These are phyloP conservation scores for Monosporozyma unispora DNA, from an alignment of 805 yeast genomes.

Conservation along the genomic window DNA sequence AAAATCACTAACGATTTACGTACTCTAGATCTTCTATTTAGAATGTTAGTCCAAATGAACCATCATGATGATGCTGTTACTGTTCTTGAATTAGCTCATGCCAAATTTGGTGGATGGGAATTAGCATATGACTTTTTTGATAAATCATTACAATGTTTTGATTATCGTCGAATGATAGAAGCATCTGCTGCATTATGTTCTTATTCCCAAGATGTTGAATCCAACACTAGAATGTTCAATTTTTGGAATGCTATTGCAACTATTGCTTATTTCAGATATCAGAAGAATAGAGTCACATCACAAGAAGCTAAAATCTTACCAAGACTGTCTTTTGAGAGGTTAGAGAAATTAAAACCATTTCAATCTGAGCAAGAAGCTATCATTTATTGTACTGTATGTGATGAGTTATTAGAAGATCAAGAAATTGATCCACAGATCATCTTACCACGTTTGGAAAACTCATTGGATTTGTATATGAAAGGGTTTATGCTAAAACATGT, in stretches of 20 bases:
- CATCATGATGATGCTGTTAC: slow-evolving; percentile 35
- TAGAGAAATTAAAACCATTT: slow-evolving; percentile 45
- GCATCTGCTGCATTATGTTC: slow-evolving; percentile 36
- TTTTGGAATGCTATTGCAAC: slow-evolving; percentile 49
- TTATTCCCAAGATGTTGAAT: slow-evolving; percentile 10
- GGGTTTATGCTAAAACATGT: slow-evolving; percentile 44
- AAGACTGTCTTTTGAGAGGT: slow-evolving; percentile 48
- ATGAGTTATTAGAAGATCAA: slow-evolving; percentile 21
- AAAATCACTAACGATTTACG: slow-evolving; percentile 39
- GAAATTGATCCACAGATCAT: slow-evolving; percentile 27
- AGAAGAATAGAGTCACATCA: slow-evolving; percentile 28
- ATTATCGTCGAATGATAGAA: slow-evolving; percentile 46
- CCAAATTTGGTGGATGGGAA: slow-evolving; percentile 44
- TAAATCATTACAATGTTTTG: slow-evolving; percentile 38
- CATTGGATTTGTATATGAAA: slow-evolving; percentile 54
- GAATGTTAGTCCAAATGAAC: slow-evolving; percentile 36
- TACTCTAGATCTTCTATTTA: slow-evolving; percentile 41
- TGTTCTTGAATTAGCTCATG: slow-evolving; percentile 49
- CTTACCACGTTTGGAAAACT: slow-evolving; percentile 24
- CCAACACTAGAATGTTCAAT: slow-evolving; percentile 28
- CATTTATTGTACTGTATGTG: slow-evolving; percentile 45
- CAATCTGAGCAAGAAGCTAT: slow-evolving; percentile 56
- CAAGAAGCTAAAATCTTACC: slow-evolving; percentile 48
- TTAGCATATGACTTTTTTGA: slow-evolving; percentile 51
- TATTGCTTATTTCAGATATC: slow-evolving; percentile 36